Evolutionary conservation across 1,139 yeast genomes (phyloP).

Genomic region (Saccharomyces hybrid): DNA sequence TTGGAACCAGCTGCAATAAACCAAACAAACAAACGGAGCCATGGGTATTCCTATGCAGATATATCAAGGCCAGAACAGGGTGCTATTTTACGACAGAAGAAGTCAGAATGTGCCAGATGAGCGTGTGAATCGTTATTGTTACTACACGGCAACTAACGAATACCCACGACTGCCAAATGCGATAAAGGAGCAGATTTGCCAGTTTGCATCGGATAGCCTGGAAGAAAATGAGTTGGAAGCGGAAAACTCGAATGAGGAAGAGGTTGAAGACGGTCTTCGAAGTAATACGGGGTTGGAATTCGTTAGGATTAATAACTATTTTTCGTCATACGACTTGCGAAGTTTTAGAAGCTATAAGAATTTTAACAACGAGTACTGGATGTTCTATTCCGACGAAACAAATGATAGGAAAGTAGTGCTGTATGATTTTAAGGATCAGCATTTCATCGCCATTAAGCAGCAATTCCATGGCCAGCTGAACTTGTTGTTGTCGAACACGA

Average conservation of each 20-base stretch:
- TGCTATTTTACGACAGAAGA: neutral
- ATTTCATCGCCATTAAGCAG: neutral
- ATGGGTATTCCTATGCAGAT: neutral
- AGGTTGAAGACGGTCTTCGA: neutral
- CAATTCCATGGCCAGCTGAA: slow-evolving; percentile 2
- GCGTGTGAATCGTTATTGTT: neutral
- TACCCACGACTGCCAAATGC: neutral
- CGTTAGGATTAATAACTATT: neutral
- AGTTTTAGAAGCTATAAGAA: neutral
- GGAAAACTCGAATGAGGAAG: neutral
- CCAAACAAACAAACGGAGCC: neutral
- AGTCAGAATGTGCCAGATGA: neutral
- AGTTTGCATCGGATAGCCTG: neutral
- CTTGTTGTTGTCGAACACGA: neutral
- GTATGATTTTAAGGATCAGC: neutral
- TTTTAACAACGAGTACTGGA: neutral
- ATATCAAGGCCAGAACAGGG: neutral
- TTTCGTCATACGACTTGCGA: neutral
- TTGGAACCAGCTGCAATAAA: neutral
- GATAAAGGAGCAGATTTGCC: neutral
- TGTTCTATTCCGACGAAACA: neutral
- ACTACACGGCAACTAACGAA: neutral
- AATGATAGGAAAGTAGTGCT: neutral
- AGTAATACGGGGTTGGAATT: neutral
- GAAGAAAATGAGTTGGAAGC: neutral